Conservation (phyloP, 306 rosid genomes). For the Malus sylvestris region DNA sequence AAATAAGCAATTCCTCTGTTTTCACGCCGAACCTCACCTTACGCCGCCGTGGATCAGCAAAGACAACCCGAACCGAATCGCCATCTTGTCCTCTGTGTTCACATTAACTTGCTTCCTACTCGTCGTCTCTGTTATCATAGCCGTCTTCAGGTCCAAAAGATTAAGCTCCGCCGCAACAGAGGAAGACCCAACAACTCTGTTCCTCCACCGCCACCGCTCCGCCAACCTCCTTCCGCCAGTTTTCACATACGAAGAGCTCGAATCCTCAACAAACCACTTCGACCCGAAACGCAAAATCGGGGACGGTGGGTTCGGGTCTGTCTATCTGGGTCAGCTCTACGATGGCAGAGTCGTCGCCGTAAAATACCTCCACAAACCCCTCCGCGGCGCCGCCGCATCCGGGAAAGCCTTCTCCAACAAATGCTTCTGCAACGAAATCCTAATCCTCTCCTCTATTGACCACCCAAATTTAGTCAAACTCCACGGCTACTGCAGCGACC, state of each 20-base stretch:
- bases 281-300: conserved; percentile 84
- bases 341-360: conserved; percentile 75
- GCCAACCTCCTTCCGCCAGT: conserved; percentile 75
- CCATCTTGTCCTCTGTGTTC: conserved; percentile 27
- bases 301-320: conserved; percentile 94
- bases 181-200: conserved; percentile 64
- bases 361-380: conserved; percentile 71
- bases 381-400: conserved; percentile 23
- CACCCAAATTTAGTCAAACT: conserved; percentile 90
- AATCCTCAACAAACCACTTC: conserved; percentile 59
- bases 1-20: conserved; percentile 45
- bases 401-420: conserved; percentile 55
- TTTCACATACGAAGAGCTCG: conserved; percentile 72
- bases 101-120: conserved; percentile 38
- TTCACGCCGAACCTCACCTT: conserved; percentile 19
- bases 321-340: conserved; percentile 59
- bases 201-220: conserved; percentile 70
- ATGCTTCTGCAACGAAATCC: conserved; percentile 87
- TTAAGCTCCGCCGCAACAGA: conserved; percentile 24
- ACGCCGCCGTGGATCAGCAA: conserved; percentile 46
- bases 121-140: conserved; percentile 10
- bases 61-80: conserved; percentile 26
- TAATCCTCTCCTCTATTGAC: conserved; percentile 71
- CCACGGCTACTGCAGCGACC: conserved; percentile 90
- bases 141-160: conserved; percentile 35